phyloP scores from a whole-genome alignment of 495 filamentous ascomycete genomes.

The Aspergillus sclerotioniger region DNA sequence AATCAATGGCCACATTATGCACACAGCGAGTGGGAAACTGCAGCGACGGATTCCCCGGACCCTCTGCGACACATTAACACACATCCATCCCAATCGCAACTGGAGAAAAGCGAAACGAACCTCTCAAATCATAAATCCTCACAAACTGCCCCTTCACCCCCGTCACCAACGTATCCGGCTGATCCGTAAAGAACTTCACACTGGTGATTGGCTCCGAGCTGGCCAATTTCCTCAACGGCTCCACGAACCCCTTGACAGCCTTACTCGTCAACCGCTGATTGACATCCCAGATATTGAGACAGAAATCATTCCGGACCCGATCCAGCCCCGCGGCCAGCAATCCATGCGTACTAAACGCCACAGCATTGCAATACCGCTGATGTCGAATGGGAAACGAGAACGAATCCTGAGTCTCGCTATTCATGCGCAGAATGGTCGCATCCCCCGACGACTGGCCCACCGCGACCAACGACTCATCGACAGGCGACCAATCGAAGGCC shows the following conservation, averaged over 20 bases:
- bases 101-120: slow-evolving; percentile 41
- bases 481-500: slow-evolving; percentile 93
- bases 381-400: slow-evolving; percentile 78
- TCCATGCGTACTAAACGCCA: slow-evolving; percentile 79
- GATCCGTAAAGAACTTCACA: slow-evolving; percentile 84
- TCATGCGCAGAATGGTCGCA: slow-evolving; percentile 75
- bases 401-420: slow-evolving; percentile 60
- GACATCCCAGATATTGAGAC: slow-evolving; percentile 91
- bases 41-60: slow-evolving; percentile 52
- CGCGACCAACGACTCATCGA: slow-evolving; percentile 72
- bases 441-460: slow-evolving; percentile 84
- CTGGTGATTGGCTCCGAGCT: slow-evolving; percentile 85
- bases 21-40: slow-evolving; percentile 79
- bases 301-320: slow-evolving; percentile 86
- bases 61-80: slow-evolving; percentile 33
- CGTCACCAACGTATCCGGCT: slow-evolving; percentile 76
- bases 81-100: slow-evolving; percentile 11
- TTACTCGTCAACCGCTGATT: slow-evolving; percentile 57
- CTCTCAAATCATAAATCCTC: slow-evolving; percentile 86
- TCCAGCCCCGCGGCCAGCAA: slow-evolving; percentile 86
- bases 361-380: slow-evolving; percentile 84
- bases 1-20: slow-evolving; percentile 88
- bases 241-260: slow-evolving; percentile 44
- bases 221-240: slow-evolving; percentile 70
- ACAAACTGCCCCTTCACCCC: slow-evolving; percentile 85